These are phyloP conservation scores for Neodidymelliopsis sp. DNA, from an alignment of 2,329 filamentous ascomycete genomes.

Conservation along the genomic window DNA sequence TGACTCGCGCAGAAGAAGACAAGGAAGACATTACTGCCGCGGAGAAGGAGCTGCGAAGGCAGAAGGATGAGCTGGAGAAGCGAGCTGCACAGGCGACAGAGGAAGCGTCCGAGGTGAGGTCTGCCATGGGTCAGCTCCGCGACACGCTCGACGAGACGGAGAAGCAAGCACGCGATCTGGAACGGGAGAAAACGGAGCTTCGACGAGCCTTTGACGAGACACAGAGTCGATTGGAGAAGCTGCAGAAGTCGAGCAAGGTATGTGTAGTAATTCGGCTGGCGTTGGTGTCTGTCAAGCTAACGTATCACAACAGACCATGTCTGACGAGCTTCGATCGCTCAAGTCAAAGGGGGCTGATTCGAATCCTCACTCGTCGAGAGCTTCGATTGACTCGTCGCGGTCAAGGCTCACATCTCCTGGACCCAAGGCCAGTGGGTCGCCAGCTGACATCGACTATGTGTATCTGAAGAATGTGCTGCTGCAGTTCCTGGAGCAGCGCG, in stretches of 20 bases:
- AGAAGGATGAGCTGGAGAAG: constrained; percentile 78
- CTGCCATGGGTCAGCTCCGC: constrained; percentile 78
- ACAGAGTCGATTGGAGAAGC: constrained; percentile 77
- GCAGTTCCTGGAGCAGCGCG: constrained; percentile 82
- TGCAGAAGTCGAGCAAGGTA: constrained; percentile 71
- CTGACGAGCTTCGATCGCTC: constrained; percentile 64
- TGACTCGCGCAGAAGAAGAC: constrained; percentile 75
- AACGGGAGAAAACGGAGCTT: constrained; percentile 81
- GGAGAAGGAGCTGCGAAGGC: constrained; percentile 76
- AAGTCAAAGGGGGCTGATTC: constrained; percentile 54
- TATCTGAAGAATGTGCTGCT: constrained; percentile 84
- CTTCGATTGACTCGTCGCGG: constrained; percentile 64
- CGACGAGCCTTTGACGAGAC: constrained; percentile 80
- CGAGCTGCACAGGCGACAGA: constrained; percentile 71
- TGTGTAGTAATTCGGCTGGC: constrained; percentile 6
- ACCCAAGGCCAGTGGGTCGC: constrained; percentile 46
- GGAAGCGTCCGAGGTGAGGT: constrained; percentile 77
- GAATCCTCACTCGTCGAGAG: constrained; percentile 61
- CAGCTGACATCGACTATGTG: constrained; percentile 62
- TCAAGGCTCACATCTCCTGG: constrained; percentile 57
- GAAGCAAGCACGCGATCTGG: constrained; percentile 79
- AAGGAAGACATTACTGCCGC: constrained; percentile 78
- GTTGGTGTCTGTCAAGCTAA: no score
- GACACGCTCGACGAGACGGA: constrained; percentile 88
- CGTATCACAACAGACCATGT: constrained; percentile 52